These are phyloP conservation scores for Candida saitoana DNA, from an alignment of 805 yeast species.

Conservation along the genomic window DNA sequence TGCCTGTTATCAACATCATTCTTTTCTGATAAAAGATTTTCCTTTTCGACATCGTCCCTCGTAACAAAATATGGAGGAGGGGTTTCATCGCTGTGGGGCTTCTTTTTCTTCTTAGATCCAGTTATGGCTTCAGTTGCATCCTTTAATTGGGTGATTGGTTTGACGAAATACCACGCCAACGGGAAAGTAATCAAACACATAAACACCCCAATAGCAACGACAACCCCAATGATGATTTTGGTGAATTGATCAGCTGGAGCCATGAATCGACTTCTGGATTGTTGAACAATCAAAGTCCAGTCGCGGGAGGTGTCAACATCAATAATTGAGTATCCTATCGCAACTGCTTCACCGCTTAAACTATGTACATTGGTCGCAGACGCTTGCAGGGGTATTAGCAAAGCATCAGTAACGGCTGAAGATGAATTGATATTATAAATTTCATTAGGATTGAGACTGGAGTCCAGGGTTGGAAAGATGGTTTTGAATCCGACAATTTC, in stretches of 20 bases:
- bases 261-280: constrained; percentile 52
- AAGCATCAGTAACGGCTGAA: constrained; percentile 25
- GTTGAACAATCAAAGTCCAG: constrained; percentile 79
- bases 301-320: constrained; percentile 27
- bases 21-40: constrained; percentile 1
- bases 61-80: constrained; percentile 15
- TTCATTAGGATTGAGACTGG: constrained; percentile 15
- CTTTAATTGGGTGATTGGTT: constrained; percentile 75
- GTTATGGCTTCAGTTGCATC: constrained; percentile 76
- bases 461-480: constrained; percentile 24
- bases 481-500: constrained; percentile 45
- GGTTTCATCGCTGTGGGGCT: constrained; percentile 2
- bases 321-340: constrained; percentile 33
- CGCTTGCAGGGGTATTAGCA: constrained; percentile 19
- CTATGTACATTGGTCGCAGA: constrained; percentile 24
- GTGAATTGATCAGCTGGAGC: constrained; percentile 60
- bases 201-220: constrained; percentile 70
- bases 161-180: constrained; percentile 75
- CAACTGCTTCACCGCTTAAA: constrained; percentile 20
- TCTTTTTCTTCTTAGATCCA: constrained; percentile 29
- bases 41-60: constrained; percentile 1
- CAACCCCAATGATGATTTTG: constrained; percentile 71
- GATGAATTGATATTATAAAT: constrained; percentile 25
- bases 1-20: not conserved
- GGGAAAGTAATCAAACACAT: constrained; percentile 77